These are phyloP conservation scores for Paecilomyces dactylethromorphus DNA, from an alignment of 2,329 filamentous ascomycete species.

Conservation along the genomic window DNA sequence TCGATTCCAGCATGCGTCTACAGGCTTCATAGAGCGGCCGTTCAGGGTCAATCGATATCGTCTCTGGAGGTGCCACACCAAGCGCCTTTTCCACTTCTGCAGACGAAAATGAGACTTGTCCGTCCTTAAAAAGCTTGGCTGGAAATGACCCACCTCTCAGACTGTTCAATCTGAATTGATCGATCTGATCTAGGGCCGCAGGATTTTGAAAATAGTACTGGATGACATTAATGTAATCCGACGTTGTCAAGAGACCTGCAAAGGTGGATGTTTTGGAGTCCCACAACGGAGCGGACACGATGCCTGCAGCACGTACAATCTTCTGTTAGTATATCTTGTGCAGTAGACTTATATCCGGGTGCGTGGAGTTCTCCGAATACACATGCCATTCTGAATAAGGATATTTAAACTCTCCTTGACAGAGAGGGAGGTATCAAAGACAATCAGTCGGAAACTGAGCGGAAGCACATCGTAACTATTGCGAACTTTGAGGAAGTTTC, in stretches of 20 bases:
- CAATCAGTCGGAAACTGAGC: slow-evolving; percentile 88
- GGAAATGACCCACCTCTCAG: slow-evolving; percentile 63
- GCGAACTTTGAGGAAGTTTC: slow-evolving; percentile 91
- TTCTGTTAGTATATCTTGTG: neutral
- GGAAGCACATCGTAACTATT: slow-evolving; percentile 98
- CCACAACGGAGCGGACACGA: slow-evolving; percentile 96
- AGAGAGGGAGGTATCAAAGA: slow-evolving; percentile 88
- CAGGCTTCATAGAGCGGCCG: slow-evolving; percentile 91
- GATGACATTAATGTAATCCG: slow-evolving; percentile 97
- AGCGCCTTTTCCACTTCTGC: slow-evolving; percentile 92
- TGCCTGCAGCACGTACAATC: slow-evolving; percentile 53
- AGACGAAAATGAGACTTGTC: neutral
- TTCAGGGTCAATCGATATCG: slow-evolving; percentile 88
- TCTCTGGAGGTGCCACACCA: slow-evolving; percentile 84
- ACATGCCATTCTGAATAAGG: slow-evolving; percentile 83
- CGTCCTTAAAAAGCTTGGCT: neutral
- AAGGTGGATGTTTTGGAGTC: slow-evolving; percentile 90
- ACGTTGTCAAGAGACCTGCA: slow-evolving; percentile 87
- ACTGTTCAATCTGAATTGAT: slow-evolving; percentile 88
- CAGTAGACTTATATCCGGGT: neutral
- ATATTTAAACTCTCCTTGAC: slow-evolving; percentile 98
- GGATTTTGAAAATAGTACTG: slow-evolving; percentile 99
- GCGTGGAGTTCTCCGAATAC: neutral
- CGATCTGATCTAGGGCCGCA: slow-evolving; percentile 79
- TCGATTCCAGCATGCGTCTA: slow-evolving; percentile 85